These are phyloP conservation scores for Metschnikowia hibisci DNA, from an alignment of 805 yeast genomes.

Conservation along the genomic window DNA sequence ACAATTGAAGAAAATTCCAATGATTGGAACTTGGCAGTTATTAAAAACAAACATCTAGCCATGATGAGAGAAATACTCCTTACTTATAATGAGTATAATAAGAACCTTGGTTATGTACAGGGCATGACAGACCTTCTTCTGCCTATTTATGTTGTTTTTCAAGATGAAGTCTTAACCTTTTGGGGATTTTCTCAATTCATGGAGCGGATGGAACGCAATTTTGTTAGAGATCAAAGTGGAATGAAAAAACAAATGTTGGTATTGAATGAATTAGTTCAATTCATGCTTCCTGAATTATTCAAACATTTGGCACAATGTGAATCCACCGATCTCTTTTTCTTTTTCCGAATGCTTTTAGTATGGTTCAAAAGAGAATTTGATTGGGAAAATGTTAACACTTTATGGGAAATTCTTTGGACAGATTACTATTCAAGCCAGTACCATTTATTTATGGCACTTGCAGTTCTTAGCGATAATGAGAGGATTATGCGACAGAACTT, in stretches of 20 bases:
- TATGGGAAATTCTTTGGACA: slow-evolving; percentile 96
- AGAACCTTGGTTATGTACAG: slow-evolving; percentile 89
- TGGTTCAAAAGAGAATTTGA: slow-evolving; percentile 92
- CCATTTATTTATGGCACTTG: slow-evolving; percentile 81
- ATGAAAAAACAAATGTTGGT: slow-evolving; percentile 86
- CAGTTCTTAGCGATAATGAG: slow-evolving; percentile 84
- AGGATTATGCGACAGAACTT: slow-evolving; percentile 71
- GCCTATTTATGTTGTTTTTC: slow-evolving; percentile 63
- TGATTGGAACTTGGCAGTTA: slow-evolving; percentile 57
- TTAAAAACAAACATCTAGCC: slow-evolving; percentile 72
- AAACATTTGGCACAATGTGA: slow-evolving; percentile 84
- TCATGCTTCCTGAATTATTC: slow-evolving; percentile 83
- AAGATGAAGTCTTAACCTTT: slow-evolving; percentile 77
- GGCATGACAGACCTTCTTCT: slow-evolving; percentile 95
- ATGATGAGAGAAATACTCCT: slow-evolving; percentile 72
- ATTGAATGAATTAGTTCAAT: slow-evolving; percentile 78
- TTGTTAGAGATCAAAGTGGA: slow-evolving; percentile 86
- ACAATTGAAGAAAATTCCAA: slow-evolving; percentile 29
- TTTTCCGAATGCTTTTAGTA: slow-evolving; percentile 89
- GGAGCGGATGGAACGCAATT: slow-evolving; percentile 95
- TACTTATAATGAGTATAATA: slow-evolving; percentile 82
- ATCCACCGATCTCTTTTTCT: slow-evolving; percentile 85
- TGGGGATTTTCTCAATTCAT: slow-evolving; percentile 86
- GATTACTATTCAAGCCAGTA: slow-evolving; percentile 83
- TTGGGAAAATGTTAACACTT: slow-evolving; percentile 66